A percentile compares a stretch with the other conserved stretches of the same genome.
Evolutionary conservation across 2,329 filamentous ascomycete genomes (phyloP).

Genomic region (Epichloe festucae): DNA sequence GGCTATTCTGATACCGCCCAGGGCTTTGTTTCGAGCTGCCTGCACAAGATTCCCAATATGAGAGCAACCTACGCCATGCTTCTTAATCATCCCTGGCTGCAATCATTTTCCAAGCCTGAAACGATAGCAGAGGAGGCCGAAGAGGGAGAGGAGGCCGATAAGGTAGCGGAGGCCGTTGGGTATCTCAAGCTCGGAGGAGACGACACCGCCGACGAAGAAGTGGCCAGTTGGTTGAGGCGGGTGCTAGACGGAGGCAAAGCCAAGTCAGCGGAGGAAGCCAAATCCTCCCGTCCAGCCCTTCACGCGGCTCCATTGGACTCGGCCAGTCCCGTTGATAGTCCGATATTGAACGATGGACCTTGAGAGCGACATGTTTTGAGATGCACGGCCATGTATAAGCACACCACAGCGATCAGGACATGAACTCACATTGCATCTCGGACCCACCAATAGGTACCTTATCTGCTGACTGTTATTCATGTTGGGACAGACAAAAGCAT

Average conservation of each 20-base stretch:
- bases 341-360: constrained; percentile 8
- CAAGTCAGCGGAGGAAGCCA: constrained; percentile 34
- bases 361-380: not conserved
- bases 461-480: not conserved
- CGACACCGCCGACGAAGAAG: constrained; percentile 56
- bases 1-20: constrained; percentile 68
- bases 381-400: too few species aligned
- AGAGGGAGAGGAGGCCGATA: constrained; percentile 39
- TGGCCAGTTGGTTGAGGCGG: constrained; percentile 69
- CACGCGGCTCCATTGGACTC: constrained; percentile 77
- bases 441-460: not conserved
- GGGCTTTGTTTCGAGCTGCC: constrained; percentile 77
- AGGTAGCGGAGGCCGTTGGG: constrained; percentile 29
- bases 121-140: constrained; percentile 60
- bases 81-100: constrained; percentile 80
- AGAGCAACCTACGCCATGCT: constrained; percentile 91
- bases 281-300: constrained; percentile 60
- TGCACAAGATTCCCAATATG: constrained; percentile 84
- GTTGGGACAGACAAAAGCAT: not conserved
- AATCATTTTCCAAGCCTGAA: constrained; percentile 60
- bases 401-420: not conserved
- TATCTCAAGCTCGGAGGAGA: constrained; percentile 27
- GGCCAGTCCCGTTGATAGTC: constrained; percentile 42
- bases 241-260: constrained; percentile 48
- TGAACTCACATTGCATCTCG: not conserved